Base-by-base conservation (phyloP, 202 grass and related monocot species). In the Elaeis oleifera region DNA sequence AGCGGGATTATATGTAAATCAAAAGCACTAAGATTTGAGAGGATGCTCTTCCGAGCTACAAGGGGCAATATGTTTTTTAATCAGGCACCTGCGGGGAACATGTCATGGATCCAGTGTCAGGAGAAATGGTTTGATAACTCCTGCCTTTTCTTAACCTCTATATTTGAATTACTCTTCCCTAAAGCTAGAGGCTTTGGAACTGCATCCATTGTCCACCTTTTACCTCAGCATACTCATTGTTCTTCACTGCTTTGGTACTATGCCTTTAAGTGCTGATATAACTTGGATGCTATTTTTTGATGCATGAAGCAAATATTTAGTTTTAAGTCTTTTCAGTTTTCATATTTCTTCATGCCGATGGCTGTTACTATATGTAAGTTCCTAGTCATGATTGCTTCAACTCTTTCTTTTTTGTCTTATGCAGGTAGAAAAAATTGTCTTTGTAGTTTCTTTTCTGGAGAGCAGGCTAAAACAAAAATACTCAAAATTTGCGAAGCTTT, bases 11-110 rank as follows among this genome's bases (percentile, higher is more conserved):
- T 99, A 78, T 75, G 80, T 15, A 84, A 90, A 67, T 86, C 78
- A 17, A 99, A 99, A 78, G 94, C 79, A 86, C 72, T 99, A 69
- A 71, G 64, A 71, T 99, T 99, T 89, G 94, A 99, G 60, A 83
- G 78, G 77, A 99, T 99, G 94, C 80, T 99, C 75, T 99, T 99
- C 76, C 83, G 94, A 80, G 78, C 94, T 63, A 99, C 88, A 23
- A 86, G 94, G 66, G 94, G 94, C 26, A 99, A 99, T 82, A 87
- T 99, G 94, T 73, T 94, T 51, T 99, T 94, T 75, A 99, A 99
- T 82, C 85, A 85, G 53, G 82, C 88, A 14, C 78, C 85, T 68
- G 94, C 94, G 48, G 94, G 59, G 80, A 87, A 83, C 82, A 87
- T 77, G 88, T 99, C 58, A 94, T 76, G 51, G 94, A 94, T 80